Percentiles rank a stretch among this genome's conserved stretches.
Evolutionary conservation across 2,329 filamentous ascomycete species (phyloP).

Genomic region (Cytospora leucostoma): DNA sequence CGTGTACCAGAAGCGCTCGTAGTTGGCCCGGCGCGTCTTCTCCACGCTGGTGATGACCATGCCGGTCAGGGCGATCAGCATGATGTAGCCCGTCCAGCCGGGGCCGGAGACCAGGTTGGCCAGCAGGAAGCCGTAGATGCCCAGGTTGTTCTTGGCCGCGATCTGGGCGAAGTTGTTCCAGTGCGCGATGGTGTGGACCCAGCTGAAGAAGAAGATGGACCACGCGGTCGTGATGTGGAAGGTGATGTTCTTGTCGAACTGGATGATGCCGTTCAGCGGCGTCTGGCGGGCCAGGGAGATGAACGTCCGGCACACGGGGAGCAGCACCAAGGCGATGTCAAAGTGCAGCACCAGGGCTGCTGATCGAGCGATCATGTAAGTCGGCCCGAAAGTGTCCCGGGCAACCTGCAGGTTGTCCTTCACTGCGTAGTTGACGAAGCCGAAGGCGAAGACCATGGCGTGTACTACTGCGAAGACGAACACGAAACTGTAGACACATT

Average conservation of each 20-base stretch:
- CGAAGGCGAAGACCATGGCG: conserved; percentile 76
- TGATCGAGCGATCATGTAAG: conserved; percentile 74
- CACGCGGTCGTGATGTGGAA: conserved; percentile 85
- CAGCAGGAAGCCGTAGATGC: conserved; percentile 74
- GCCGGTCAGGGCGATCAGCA: conserved; percentile 75
- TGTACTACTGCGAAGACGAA: conserved; percentile 74
- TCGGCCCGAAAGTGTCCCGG: conserved; percentile 70
- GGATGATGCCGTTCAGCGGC: conserved; percentile 81
- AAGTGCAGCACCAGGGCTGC: conserved; percentile 78
- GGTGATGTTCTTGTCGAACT: conserved; percentile 87
- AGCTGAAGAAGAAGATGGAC: conserved; percentile 87
- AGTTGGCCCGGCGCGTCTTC: conserved; percentile 77
- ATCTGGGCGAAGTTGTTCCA: conserved; percentile 85
- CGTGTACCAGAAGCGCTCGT: conserved; percentile 88
- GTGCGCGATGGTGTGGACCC: conserved; percentile 82
- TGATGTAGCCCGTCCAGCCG: conserved; percentile 84
- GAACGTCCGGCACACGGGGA: conserved; percentile 81
- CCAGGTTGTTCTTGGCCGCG: conserved; percentile 72
- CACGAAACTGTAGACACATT: conserved; percentile 62
- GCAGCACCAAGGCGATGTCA: conserved; percentile 76
- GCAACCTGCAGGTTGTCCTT: conserved; percentile 73
- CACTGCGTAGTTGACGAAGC: conserved; percentile 75
- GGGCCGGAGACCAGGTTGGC: conserved; percentile 79
- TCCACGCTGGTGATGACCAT: conserved; percentile 79
- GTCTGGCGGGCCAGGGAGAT: conserved; percentile 81